Evolutionary conservation across 768 basidiomycete species (phyloP).

Genomic region (Leucogyrophana mollusca): DNA sequence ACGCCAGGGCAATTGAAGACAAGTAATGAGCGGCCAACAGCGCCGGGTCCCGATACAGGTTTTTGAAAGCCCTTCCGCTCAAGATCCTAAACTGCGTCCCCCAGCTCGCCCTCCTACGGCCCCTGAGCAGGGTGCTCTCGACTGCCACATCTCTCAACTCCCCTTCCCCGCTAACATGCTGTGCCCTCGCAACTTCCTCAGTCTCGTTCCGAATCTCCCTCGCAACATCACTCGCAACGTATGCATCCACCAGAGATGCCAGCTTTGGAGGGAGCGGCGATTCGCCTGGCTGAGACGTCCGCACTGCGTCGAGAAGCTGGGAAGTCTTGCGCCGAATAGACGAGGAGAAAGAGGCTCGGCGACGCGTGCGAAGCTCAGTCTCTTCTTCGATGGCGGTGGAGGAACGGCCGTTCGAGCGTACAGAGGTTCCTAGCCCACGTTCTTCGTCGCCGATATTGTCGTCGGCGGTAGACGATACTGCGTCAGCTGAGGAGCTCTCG

Average conservation of each 20-base stretch:
- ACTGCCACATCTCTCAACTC: slow-evolving; percentile 55
- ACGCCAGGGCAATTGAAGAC: slow-evolving; percentile 77
- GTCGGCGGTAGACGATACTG: slow-evolving; percentile 39
- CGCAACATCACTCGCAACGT: slow-evolving; percentile 64
- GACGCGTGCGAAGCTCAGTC: slow-evolving; percentile 51
- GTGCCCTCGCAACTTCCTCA: slow-evolving; percentile 34
- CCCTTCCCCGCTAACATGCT: slow-evolving; percentile 24
- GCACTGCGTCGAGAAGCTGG: slow-evolving; percentile 63
- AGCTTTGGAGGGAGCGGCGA: slow-evolving; percentile 56
- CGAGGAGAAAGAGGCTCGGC: slow-evolving; percentile 42
- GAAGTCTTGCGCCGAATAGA: slow-evolving; percentile 74
- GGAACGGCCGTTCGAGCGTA: slow-evolving; percentile 34
- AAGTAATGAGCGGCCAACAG: slow-evolving; percentile 89
- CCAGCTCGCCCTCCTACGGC: slow-evolving; percentile 80
- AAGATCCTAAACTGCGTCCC: slow-evolving; percentile 90
- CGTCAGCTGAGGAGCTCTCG: slow-evolving; percentile 41
- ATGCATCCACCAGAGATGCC: slow-evolving; percentile 69
- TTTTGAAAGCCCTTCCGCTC: slow-evolving; percentile 97
- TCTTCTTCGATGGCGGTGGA: slow-evolving; percentile 38
- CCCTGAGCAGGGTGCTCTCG: slow-evolving; percentile 67
- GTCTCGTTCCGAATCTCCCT: slow-evolving; percentile 61
- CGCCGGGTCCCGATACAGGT: slow-evolving; percentile 92
- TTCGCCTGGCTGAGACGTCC: slow-evolving; percentile 30
- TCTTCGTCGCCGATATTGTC: slow-evolving; percentile 68
- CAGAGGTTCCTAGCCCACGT: slow-evolving; percentile 49